These are phyloP conservation scores for Aspergillus viridinutans DNA, from an alignment of 2,329 filamentous ascomycete species.

Conservation along the genomic window DNA sequence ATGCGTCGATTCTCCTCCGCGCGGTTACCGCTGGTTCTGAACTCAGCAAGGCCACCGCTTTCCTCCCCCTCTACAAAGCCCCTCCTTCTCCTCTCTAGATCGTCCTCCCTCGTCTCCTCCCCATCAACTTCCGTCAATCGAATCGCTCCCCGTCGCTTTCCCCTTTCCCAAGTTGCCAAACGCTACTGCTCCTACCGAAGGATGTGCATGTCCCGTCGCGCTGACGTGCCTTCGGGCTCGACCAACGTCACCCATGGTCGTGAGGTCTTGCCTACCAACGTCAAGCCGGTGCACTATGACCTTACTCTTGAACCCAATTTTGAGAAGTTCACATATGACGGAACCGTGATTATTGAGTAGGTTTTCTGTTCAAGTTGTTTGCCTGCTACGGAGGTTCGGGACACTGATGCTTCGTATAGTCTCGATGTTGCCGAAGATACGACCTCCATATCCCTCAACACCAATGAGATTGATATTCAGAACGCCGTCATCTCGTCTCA, in stretches of 20 bases:
- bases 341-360: slow-evolving; percentile 75
- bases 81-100: slow-evolving; percentile 20
- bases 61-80: slow-evolving; percentile 22
- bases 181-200: slow-evolving; percentile 72
- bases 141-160: slow-evolving; percentile 19
- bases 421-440: slow-evolving; percentile 82
- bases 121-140: slow-evolving; percentile 16
- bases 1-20: slow-evolving; percentile 34
- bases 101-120: slow-evolving; percentile 22
- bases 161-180: slow-evolving; percentile 31
- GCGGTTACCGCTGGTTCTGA: slow-evolving; percentile 30
- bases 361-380: slow-evolving; percentile 18
- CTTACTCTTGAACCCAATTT: slow-evolving; percentile 89
- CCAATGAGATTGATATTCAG: slow-evolving; percentile 79
- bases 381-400: neutral
- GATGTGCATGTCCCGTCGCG: slow-evolving; percentile 66
- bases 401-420: slow-evolving; percentile 31
- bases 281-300: slow-evolving; percentile 88
- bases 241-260: slow-evolving; percentile 62
- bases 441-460: slow-evolving; percentile 81
- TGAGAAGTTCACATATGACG: slow-evolving; percentile 79
- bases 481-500: slow-evolving; percentile 61
- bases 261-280: slow-evolving; percentile 85
- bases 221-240: slow-evolving; percentile 51
- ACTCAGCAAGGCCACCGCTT: slow-evolving; percentile 33